Conservation (phyloP, 2,329 filamentous ascomycete genomes). For the Pezicula radicicola region DNA sequence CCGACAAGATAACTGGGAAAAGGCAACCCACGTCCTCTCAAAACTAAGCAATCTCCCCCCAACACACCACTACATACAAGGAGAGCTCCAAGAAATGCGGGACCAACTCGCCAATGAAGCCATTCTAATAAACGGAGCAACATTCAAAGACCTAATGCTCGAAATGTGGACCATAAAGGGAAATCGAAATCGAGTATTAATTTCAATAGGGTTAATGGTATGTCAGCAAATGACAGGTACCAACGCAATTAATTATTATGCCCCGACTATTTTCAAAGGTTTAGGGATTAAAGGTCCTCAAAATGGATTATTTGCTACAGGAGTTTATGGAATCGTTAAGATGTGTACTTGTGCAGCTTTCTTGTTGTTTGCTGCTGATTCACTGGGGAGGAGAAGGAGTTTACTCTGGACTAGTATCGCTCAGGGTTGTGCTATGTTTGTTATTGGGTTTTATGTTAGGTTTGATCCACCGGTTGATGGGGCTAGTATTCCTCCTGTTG, state of each 20-base stretch:
- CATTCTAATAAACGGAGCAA: constrained; percentile 44
- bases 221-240: constrained; percentile 69
- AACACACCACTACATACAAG: constrained; percentile 50
- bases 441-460: constrained; percentile 69
- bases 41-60: constrained; percentile 47
- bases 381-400: constrained; percentile 59
- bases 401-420: constrained; percentile 63
- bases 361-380: constrained; percentile 65
- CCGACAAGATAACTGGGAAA: constrained; percentile 65
- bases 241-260: constrained; percentile 49
- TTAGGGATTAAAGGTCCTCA: constrained; percentile 57
- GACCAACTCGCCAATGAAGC: constrained; percentile 47
- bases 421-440: constrained; percentile 62
- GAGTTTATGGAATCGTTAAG: constrained; percentile 72
- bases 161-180: constrained; percentile 58
- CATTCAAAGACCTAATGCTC: constrained; percentile 47
- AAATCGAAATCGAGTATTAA: constrained; percentile 62
- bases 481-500: constrained; percentile 56
- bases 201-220: constrained; percentile 62
- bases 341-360: constrained; percentile 61
- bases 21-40: constrained; percentile 52
- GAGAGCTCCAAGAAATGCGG: constrained; percentile 46
- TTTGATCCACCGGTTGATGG: constrained; percentile 54
- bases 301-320: constrained; percentile 66
- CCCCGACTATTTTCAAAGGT: constrained; percentile 65